These are phyloP conservation scores for Penicillium steckii DNA, from an alignment of 495 filamentous ascomycete species.

Conservation along the genomic window DNA sequence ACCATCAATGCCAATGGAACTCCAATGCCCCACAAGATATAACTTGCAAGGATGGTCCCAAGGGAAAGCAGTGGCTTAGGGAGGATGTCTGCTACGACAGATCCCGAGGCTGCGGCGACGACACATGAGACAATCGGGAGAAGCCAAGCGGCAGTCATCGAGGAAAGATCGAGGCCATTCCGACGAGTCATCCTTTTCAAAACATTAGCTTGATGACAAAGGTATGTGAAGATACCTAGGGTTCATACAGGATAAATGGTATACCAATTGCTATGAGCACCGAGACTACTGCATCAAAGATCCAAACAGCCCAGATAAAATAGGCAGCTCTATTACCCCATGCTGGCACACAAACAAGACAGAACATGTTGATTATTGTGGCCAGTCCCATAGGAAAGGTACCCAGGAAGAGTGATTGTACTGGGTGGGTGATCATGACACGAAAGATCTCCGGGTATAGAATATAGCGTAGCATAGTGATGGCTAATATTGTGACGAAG, in stretches of 20 bases:
- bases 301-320: conserved; percentile 58
- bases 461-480: conserved; percentile 54
- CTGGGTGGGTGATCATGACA: conserved; percentile 57
- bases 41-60: conserved; percentile 55
- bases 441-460: conserved; percentile 57
- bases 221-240: background rate
- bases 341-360: conserved; percentile 51
- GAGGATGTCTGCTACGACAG: conserved; percentile 52
- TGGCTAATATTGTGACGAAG: conserved; percentile 36
- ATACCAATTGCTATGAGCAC: conserved; percentile 49
- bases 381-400: conserved; percentile 64
- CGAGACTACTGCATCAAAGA: conserved; percentile 54
- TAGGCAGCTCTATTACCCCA: conserved; percentile 43
- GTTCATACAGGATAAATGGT: conserved; percentile 53
- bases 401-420: conserved; percentile 60
- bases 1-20: conserved; percentile 54
- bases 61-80: conserved; percentile 51
- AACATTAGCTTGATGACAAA: background rate
- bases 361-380: conserved; percentile 60
- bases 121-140: conserved; percentile 59
- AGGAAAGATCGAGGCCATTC: conserved; percentile 28
- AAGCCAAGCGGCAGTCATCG: conserved; percentile 60
- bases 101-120: conserved; percentile 56
- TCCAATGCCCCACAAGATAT: conserved; percentile 61
- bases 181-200: conserved; percentile 30